Base-by-base conservation (phyloP, 2,329 filamentous ascomycete species). In the Colletotrichum cordylinicola region DNA sequence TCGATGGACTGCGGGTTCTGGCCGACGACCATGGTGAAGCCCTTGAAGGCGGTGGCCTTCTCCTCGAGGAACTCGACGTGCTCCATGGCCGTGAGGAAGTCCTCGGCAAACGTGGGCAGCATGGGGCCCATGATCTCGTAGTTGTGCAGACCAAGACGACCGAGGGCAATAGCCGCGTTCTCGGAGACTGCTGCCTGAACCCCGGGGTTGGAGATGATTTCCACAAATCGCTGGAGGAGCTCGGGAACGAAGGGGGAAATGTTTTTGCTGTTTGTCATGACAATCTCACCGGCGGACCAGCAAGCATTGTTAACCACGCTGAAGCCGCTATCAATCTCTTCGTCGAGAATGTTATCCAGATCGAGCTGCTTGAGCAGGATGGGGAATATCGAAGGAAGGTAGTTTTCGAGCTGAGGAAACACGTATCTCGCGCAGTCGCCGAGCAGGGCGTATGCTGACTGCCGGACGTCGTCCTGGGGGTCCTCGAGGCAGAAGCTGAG, bases 221-320 rank as follows among this genome's bases (percentile, higher is more conserved):
- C 91, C 52, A 95, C 91, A 33, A 98, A 91, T 52, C 94, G 92
- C 77, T 93, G 90, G 74, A 98, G 92, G 18, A 99, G 87, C 77
- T 94, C 91, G 27, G 94, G 92, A 12, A 96, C 91, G 82, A 94
- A 98, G 1, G 93, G 94, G 2, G 90, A 90, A 91, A 98, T 94
- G 70, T 90, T 92, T 77, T 93, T 92, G 79, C 93, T 91, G 82
- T 94, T 90, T 77, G 95, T 93, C 84, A 98, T 93, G 18, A 96
- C 92, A 77, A 98, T 97, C 87, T 99, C 97, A 56, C 97, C 97
- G 29, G 93, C 93, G 8, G 96, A 98, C 97, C 97, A 99, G 86
- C 96, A 98, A 27, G 97, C 96, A 82, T 99, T 99, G 90, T 98
- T 99, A 75, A 98, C 93, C 35, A 98, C 96, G 76, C 96, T 95